Evolutionary conservation across 768 basidiomycete species (phyloP), one percentile per base, ranked within the genome.

Genomic region (Xerocomellus amylosporus): DNA sequence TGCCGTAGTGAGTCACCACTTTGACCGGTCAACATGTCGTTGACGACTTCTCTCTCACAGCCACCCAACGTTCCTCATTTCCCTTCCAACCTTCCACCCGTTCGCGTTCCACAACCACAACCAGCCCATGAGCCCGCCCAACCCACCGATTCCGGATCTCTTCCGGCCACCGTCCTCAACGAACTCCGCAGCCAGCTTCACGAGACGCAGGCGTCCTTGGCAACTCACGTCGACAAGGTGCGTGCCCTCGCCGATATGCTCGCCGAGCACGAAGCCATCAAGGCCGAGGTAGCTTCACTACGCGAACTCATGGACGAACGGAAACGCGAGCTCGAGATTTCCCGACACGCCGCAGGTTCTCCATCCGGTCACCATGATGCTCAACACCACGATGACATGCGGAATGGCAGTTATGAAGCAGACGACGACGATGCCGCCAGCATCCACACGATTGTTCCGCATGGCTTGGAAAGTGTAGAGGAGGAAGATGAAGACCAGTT

Each of bases 221-320:
- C 86, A 3, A 76, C 72, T 15, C 93, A 97, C 62, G 80, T 91
- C 38, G 90, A 93, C 58, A 92, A 85, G 70, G 87, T 95, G 48
- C 83, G 86, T 38, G 84, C 86, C 24, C 75, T 99, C 37, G 96
- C 98, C 64, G 81, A 78, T 30, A 81, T 90, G 57, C 76, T 96
- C 37, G 78, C 79, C 1, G 93, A 97, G 72, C 93, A 98, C 60
- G 93, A 97, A 53, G 75, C 74, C 8, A 82, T 97, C 65, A 88
- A 88, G 69, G 75, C 77, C 28, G 94, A 98, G 62, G 84, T 98
- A 3, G 74, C 80, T 36, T 74, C 77, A 3, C 75, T 98, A 48
- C 77, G 88, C 14, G 86, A 88, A 45, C 71, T 88, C 62, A 81
- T 93, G 73, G 87, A 90, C 58, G 78, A 80, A 53, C 80, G 81